Evolutionary conservation across 2,329 filamentous ascomycete species (phyloP).

Genomic region (Bretziella fagacearum): DNA sequence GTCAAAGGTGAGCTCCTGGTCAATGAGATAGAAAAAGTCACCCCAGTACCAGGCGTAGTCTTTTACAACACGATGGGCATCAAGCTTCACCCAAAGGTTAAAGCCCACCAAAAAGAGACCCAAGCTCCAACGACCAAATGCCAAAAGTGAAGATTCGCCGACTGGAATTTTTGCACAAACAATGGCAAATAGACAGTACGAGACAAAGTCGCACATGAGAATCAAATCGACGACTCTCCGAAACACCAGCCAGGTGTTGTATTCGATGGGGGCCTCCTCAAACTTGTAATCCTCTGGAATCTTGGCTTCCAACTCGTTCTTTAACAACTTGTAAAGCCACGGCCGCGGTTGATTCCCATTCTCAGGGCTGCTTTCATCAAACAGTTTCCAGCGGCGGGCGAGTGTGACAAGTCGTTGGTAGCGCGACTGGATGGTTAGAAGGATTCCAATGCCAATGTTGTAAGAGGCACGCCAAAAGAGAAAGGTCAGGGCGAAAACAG

Average conservation of each 20-base stretch:
- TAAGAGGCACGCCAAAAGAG: constrained; percentile 85
- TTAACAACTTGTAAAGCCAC: constrained; percentile 66
- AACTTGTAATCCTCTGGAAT: constrained; percentile 89
- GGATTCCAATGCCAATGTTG: constrained; percentile 82
- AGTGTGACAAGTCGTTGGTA: constrained; percentile 72
- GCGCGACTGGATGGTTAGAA: constrained; percentile 79
- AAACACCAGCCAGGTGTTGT: constrained; percentile 98
- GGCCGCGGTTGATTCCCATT: constrained; percentile 72
- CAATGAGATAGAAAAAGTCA: constrained; percentile 96
- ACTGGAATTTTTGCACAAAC: constrained; percentile 63
- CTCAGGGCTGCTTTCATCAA: constrained; percentile 58
- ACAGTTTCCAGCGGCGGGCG: constrained; percentile 73
- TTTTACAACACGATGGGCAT: constrained; percentile 94
- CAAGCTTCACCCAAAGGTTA: constrained; percentile 96
- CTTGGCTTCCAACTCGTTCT: constrained; percentile 83
- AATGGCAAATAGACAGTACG: constrained; percentile 89
- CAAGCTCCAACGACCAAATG: constrained; percentile 56
- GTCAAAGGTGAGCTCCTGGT: constrained; percentile 94
- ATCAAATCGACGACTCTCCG: constrained; percentile 90
- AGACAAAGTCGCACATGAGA: constrained; percentile 96
- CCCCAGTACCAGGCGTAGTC: constrained; percentile 99
- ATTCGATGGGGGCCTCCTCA: constrained; percentile 84
- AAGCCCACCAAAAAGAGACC: constrained; percentile 72
- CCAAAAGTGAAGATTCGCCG: constrained; percentile 53
- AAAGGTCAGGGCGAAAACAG: constrained; percentile 68